Conservation (phyloP, 495 filamentous ascomycete species). For the Podospora pseudopauciseta region DNA sequence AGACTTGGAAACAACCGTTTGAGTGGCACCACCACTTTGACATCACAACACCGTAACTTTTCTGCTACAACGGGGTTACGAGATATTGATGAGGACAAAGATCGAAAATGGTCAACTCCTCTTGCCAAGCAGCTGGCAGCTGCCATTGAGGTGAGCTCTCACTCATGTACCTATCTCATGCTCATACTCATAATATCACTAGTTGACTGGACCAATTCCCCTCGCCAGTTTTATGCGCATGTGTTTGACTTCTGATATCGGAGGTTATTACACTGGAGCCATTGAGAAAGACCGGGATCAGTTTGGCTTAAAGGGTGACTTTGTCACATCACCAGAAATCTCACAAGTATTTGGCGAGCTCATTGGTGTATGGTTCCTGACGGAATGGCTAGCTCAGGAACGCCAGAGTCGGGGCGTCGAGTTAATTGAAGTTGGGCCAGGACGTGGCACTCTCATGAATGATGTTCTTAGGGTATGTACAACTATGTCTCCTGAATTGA, state of each 20-base stretch:
- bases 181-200: conserved; percentile 5
- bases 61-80: conserved; percentile 19
- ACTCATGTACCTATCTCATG: background rate
- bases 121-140: conserved; percentile 77
- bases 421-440: conserved; percentile 89
- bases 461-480: conserved; percentile 80
- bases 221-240: conserved; percentile 97
- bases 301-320: conserved; percentile 88
- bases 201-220: conserved; percentile 84
- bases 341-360: conserved; percentile 96
- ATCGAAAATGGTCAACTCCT: conserved; percentile 77
- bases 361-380: conserved; percentile 86
- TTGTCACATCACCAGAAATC: conserved; percentile 95
- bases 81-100: conserved; percentile 30
- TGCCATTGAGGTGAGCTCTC: conserved; percentile 66
- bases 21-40: background rate
- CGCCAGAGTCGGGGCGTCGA: conserved; percentile 66
- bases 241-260: conserved; percentile 86
- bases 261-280: conserved; percentile 87
- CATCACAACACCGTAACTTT: conserved; percentile 15
- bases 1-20: background rate
- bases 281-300: conserved; percentile 64
- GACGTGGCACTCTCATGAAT: conserved; percentile 94
- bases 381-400: conserved; percentile 94
- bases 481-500: background rate